Evolutionary conservation across 2,329 filamentous ascomycete species (phyloP).

Genomic region (Scedosporium minutisporum): DNA sequence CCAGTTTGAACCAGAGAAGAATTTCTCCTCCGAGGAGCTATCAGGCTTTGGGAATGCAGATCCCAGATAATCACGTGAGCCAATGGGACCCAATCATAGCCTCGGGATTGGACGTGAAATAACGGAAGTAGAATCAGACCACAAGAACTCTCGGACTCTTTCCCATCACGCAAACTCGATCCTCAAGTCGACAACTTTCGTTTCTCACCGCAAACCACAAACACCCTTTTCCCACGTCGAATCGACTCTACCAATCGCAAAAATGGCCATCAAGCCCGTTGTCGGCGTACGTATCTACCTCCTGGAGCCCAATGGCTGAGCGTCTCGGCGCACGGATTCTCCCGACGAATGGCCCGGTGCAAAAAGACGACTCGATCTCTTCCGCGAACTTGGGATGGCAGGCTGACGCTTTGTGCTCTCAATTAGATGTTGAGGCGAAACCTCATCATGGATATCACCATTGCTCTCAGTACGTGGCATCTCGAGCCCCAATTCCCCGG

Average conservation of each 20-base stretch:
- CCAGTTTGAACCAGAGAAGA: background rate
- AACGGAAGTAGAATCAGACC: constrained; percentile 6
- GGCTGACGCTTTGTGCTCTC: constrained; percentile 8
- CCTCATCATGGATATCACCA: constrained; percentile 46
- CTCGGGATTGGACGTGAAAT: constrained; percentile 1
- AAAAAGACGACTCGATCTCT: background rate
- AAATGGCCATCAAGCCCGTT: constrained; percentile 48
- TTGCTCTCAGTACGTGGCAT: constrained; percentile 42
- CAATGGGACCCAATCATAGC: background rate
- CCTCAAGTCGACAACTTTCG: background rate
- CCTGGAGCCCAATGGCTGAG: constrained; percentile 17
- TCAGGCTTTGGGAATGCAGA: background rate
- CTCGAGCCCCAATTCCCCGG: background rate
- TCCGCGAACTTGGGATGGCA: background rate
- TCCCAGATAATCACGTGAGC: background rate
- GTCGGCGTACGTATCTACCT: constrained; percentile 42
- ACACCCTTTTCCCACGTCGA: background rate
- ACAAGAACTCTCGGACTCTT: background rate
- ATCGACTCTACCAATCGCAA: constrained; percentile 15
- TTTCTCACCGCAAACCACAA: background rate
- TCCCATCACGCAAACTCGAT: background rate
- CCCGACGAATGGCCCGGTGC: background rate
- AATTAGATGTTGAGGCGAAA: constrained; percentile 49
- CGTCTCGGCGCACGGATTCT: background rate
- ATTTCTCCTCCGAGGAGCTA: background rate